Base-by-base conservation (phyloP, 2,329 filamentous ascomycete species). In the Moelleriella libera region DNA sequence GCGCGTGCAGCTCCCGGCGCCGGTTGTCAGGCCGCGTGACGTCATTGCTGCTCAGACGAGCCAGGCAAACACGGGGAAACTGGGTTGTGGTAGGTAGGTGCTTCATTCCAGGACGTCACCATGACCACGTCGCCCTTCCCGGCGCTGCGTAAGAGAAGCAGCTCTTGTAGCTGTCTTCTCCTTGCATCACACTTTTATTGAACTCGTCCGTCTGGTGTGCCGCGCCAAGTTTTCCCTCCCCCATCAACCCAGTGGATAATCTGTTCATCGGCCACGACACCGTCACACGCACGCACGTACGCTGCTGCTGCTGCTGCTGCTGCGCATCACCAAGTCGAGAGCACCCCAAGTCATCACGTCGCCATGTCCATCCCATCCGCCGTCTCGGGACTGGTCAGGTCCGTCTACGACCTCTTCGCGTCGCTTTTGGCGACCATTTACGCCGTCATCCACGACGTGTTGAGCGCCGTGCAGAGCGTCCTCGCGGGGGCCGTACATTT, bases 341-440 rank as follows among this genome's bases (percentile, higher is more conserved):
- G 21, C 32, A 12, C 3, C 32, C 32, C 32, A 37, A 37, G 12
- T 2, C 8, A 37, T 4, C 32, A 37, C 21, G 32, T 9, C 51
- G 61, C 46, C 47, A 64, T 65, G 63, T 56, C 63, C 42, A 49
- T 68, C 55, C 58, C 59, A 28, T 53, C 56, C 43, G 67, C 65
- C 31, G 51, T 69, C 46, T 54, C 55, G 43, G 61, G 66, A 52
- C 57, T 68, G 45, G 55, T 68, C 56, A 64, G 61, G 53, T 68
- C 64, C 55, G 57, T 69, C 55, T 67, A 63, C 50, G 66, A 69
- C 57, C 63, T 70, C 31, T 49, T 68, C 40, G 54, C 61, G 34
- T 67, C 65, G 5, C 49, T 69, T 45, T 52, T 69, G 30, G 53
- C 55, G 34, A 59, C 65, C n/a, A 45, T 61, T 42, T 62, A 61